A percentile compares a stretch with the other conserved stretches of the same genome.
phyloP scores from a whole-genome alignment of 2,329 filamentous ascomycete species.

The Aspergillus brasiliensis region DNA sequence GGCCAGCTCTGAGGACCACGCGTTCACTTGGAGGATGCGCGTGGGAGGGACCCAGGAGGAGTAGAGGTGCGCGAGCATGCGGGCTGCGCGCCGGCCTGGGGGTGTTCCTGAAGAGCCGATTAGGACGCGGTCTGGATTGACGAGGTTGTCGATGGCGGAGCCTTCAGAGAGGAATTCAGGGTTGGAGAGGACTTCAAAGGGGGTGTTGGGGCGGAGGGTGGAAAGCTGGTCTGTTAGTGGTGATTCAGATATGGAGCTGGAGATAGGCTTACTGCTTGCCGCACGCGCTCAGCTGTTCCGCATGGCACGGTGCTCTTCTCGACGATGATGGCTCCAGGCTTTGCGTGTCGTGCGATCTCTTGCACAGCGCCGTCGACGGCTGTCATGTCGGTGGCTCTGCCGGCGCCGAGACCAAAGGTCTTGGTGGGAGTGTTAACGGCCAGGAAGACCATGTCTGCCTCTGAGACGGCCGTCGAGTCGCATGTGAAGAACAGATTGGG shows the following conservation, averaged over 20 bases:
- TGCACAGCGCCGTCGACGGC: constrained; percentile 70
- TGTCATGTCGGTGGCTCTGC: constrained; percentile 71
- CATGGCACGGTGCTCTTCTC: constrained; percentile 83
- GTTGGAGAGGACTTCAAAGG: constrained; percentile 77
- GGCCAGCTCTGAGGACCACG: constrained; percentile 76
- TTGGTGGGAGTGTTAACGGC: constrained; percentile 82
- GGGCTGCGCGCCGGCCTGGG: constrained; percentile 63
- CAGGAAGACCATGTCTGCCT: constrained; percentile 73
- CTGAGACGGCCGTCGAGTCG: constrained; percentile 63
- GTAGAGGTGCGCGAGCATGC: constrained; percentile 67
- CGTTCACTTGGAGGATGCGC: constrained; percentile 71
- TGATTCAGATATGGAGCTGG: background rate
- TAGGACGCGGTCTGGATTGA: constrained; percentile 71
- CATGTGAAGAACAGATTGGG: constrained; percentile 76
- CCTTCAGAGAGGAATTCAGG: constrained; percentile 81
- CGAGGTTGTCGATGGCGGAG: constrained; percentile 71
- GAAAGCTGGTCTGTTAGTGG: constrained; percentile 17
- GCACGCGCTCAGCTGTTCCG: constrained; percentile 69
- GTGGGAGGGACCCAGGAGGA: constrained; percentile 68
- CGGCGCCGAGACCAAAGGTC: constrained; percentile 67
- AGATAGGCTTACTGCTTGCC: constrained; percentile 60
- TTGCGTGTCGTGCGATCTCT: constrained; percentile 68
- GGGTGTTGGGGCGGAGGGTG: constrained; percentile 58
- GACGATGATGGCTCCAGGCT: constrained; percentile 70
- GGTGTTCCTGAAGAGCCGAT: constrained; percentile 69